Evolutionary conservation across 202 grass and related monocot genomes (phyloP).

Genomic region (Dendrocalamus latiflorus): DNA sequence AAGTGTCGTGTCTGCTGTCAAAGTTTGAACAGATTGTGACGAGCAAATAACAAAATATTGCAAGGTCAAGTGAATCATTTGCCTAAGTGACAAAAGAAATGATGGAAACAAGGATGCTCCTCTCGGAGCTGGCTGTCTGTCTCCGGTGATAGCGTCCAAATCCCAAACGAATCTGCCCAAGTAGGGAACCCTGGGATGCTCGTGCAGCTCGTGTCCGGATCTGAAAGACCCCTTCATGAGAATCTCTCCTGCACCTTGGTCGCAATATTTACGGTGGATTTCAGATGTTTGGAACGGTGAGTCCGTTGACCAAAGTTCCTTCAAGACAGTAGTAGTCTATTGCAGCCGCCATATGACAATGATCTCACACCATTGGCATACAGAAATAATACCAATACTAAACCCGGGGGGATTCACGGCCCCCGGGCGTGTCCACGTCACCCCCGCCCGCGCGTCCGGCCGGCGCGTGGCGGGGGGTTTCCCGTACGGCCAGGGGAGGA

Average conservation of each 20-base stretch:
- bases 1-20: background rate
- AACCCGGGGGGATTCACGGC: too few relatives aligned
- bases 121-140: background rate
- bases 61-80: background rate
- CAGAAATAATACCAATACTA: too few relatives aligned
- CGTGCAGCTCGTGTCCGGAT: conserved; percentile 12
- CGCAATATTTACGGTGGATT: background rate
- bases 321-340: background rate
- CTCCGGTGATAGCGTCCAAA: conserved; percentile 25
- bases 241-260: background rate
- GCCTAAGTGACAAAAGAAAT: background rate
- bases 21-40: background rate
- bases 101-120: conserved; percentile 14
- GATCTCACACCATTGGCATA: background rate
- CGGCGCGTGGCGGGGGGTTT: too few relatives aligned
- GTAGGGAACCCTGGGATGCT: conserved; percentile 22
- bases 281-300: background rate
- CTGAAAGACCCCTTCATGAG: background rate
- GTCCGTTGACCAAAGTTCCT: background rate
- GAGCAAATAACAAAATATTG: background rate
- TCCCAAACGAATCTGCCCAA: conserved; percentile 31
- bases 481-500: too few relatives aligned
- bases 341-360: background rate
- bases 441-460: too few relatives aligned
- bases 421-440: too few relatives aligned